Percentiles rank a stretch among this genome's conserved stretches.
These are phyloP conservation scores for Miamiensis avidus DNA, from an alignment of 169 alveolate genomes.

Conservation along the genomic window DNA sequence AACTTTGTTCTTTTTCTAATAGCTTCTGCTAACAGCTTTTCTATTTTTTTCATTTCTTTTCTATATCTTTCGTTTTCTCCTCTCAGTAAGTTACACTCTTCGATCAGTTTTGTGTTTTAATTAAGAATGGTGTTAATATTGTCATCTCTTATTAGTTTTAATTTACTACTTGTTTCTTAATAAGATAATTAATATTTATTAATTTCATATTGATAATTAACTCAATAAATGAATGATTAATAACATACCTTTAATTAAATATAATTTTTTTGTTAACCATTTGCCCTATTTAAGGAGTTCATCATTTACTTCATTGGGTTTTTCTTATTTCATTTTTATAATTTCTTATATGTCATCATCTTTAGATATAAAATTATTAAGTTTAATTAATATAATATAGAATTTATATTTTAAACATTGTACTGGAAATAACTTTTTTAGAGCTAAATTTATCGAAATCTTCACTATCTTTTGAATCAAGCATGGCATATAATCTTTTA, in stretches of 20 bases:
- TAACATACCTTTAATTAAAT: constrained; percentile 29
- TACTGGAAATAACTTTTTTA: constrained; percentile 42
- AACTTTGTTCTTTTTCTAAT: constrained; percentile 40
- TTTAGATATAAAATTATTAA: background rate
- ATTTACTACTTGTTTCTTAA: constrained; percentile 30
- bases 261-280: constrained; percentile 49
- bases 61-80: constrained; percentile 46
- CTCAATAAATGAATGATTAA: background rate
- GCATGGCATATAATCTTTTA: constrained; percentile 27
- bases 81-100: constrained; percentile 49
- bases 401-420: background rate
- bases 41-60: constrained; percentile 46
- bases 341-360: constrained; percentile 46
- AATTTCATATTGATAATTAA: no score
- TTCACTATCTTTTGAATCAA: constrained; percentile 31
- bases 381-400: no score
- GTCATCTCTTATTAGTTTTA: constrained; percentile 41
- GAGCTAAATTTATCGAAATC: constrained; percentile 24
- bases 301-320: constrained; percentile 53
- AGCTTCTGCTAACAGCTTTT: constrained; percentile 46
- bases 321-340: constrained; percentile 44
- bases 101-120: constrained; percentile 44
- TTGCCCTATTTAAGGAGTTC: constrained; percentile 44
- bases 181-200: no score
- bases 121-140: constrained; percentile 46